These are phyloP conservation scores for Rubia yunnanensis DNA, from an alignment of 257 asterid genomes.

Conservation along the genomic window DNA sequence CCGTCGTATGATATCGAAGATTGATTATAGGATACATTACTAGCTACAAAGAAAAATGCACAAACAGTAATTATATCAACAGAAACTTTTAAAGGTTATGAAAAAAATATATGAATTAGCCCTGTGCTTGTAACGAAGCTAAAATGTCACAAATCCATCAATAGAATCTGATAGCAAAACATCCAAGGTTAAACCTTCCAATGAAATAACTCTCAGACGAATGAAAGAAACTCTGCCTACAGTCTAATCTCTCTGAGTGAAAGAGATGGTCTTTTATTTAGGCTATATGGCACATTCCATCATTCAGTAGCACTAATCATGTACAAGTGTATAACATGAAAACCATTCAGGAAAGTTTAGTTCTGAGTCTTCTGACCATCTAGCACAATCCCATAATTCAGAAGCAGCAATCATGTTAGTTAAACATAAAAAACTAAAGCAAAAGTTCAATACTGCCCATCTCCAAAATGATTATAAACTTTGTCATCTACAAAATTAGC, in stretches of 20 bases:
- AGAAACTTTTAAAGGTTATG: conserved; percentile 3
- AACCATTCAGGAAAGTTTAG: not conserved
- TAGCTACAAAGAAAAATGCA: conserved; percentile 42
- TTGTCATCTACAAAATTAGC: not conserved
- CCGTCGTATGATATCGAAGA: conserved; percentile 77
- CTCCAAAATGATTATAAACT: not conserved
- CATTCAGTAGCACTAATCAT: not conserved
- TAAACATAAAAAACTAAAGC: not conserved
- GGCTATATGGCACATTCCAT: not conserved
- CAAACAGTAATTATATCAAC: conserved; percentile 8
- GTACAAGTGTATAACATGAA: not conserved
- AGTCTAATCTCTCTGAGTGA: no score
- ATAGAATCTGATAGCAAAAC: not conserved
- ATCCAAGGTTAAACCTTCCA: not conserved
- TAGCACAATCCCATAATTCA: not conserved
- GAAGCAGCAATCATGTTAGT: not conserved
- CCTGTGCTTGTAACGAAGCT: not conserved
- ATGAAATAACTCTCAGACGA: not conserved
- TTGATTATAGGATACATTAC: conserved; percentile 90
- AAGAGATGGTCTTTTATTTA: conserved; percentile 3
- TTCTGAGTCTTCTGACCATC: not conserved
- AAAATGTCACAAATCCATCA: not conserved
- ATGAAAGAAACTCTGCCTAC: not conserved
- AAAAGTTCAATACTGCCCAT: not conserved
- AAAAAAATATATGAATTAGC: not conserved